Percentiles rank a stretch among this genome's conserved stretches.
phyloP scores from a whole-genome alignment of 306 rosid genomes.

The Herpetospermum pedunculosum region DNA sequence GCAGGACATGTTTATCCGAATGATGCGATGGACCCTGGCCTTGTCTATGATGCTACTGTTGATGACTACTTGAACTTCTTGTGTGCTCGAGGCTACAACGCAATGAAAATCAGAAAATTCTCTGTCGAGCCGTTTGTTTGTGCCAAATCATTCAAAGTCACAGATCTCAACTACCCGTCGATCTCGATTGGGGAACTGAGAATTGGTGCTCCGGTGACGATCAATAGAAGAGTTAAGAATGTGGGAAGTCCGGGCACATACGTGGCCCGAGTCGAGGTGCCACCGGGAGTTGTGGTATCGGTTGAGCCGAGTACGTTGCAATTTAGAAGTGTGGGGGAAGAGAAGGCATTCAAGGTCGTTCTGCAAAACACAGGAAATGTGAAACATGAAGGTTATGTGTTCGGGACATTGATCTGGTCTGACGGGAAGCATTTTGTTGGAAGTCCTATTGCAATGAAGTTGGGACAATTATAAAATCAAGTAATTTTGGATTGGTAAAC shows the following conservation, averaged over 20 bases:
- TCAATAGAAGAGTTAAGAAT: constrained; percentile 32
- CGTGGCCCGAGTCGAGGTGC: background rate
- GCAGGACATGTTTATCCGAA: constrained; percentile 43
- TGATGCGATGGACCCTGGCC: constrained; percentile 42
- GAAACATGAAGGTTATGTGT: background rate
- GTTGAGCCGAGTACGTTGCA: constrained; percentile 20
- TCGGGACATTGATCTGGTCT: constrained; percentile 33
- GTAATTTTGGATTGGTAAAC: background rate
- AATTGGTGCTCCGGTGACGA: background rate
- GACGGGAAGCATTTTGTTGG: constrained; percentile 16
- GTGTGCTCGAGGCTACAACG: constrained; percentile 36
- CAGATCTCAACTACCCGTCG: constrained; percentile 44
- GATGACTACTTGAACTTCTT: constrained; percentile 41
- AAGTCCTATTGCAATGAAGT: background rate
- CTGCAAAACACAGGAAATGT: background rate
- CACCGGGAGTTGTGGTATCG: constrained; percentile 7
- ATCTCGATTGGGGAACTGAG: constrained; percentile 8
- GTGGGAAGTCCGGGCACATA: constrained; percentile 34
- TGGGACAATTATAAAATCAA: background rate
- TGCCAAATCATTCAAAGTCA: constrained; percentile 8
- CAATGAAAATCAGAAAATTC: constrained; percentile 8
- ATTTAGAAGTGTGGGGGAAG: constrained; percentile 26
- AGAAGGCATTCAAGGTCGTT: constrained; percentile 23
- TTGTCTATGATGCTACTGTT: constrained; percentile 34
- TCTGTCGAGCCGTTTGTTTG: constrained; percentile 12